A percentile compares a stretch with the other conserved stretches of the same genome.
phyloP scores from a whole-genome alignment of 306 rosid species.

The Dryas drummondii region DNA sequence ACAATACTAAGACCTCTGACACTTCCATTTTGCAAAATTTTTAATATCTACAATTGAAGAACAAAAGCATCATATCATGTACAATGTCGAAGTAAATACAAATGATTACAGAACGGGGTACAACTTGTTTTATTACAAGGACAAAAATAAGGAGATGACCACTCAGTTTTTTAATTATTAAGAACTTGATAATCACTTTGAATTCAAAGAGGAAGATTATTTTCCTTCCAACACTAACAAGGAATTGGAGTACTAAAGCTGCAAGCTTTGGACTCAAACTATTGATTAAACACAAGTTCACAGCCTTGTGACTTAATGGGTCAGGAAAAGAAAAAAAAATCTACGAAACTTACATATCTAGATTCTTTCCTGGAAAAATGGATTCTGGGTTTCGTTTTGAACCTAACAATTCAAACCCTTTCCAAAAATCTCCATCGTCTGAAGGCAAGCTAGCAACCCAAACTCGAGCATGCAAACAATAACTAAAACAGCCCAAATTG shows the following conservation, averaged over 20 bases:
- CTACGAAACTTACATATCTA: not conserved
- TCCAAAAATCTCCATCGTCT: not conserved
- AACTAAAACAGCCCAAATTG: not conserved
- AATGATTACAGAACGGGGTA: not conserved
- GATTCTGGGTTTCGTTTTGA: not conserved
- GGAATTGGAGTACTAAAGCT: not conserved
- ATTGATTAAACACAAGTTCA: not conserved
- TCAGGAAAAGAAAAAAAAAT: not conserved
- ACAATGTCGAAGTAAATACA: not conserved
- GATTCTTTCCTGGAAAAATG: not conserved
- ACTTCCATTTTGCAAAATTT: conserved; percentile 66
- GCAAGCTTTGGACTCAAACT: not conserved
- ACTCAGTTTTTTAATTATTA: not conserved
- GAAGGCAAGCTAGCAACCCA: not conserved
- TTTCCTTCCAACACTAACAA: not conserved
- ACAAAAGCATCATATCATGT: not conserved
- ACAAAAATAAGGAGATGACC: not conserved
- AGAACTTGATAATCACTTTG: not conserved
- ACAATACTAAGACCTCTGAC: conserved; percentile 83
- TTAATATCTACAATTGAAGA: conserved; percentile 55
- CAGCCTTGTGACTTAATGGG: no score
- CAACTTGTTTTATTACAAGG: not conserved
- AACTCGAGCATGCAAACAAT: not conserved
- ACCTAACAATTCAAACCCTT: not conserved
- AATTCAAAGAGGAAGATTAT: not conserved